Conservation (phyloP, 495 filamentous ascomycete genomes). For the Podospora bellae-mahoneyi region DNA sequence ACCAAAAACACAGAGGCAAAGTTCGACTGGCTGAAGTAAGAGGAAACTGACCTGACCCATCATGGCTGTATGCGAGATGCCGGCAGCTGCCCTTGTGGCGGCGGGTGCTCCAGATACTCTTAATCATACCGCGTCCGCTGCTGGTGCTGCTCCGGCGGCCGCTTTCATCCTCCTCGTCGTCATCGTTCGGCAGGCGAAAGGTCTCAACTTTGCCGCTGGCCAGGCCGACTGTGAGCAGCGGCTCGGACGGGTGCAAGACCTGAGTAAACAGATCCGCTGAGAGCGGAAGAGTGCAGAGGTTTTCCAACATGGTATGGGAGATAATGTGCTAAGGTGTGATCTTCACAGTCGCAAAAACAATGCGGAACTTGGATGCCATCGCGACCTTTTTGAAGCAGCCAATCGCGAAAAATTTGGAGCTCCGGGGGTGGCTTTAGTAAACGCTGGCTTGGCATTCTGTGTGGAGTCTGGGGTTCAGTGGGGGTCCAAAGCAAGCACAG, state of each 20-base stretch:
- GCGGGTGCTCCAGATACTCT: slow-evolving; percentile 80
- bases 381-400: slow-evolving; percentile 2
- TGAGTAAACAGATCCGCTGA: slow-evolving; percentile 85
- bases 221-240: slow-evolving; percentile 81
- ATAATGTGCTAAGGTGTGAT: not conserved
- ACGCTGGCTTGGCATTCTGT: not conserved
- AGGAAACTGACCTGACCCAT: slow-evolving; percentile 56
- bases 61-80: slow-evolving; percentile 67
- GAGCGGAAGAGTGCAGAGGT: slow-evolving; percentile 83
- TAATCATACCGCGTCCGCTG: slow-evolving; percentile 70
- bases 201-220: slow-evolving; percentile 82
- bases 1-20: not conserved
- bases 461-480: not conserved
- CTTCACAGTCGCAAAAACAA: not conserved
- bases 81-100: slow-evolving; percentile 93
- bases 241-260: slow-evolving; percentile 76
- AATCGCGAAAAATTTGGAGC: slow-evolving; percentile 15
- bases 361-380: not conserved
- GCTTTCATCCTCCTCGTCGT: slow-evolving; percentile 44
- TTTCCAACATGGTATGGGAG: slow-evolving; percentile 61
- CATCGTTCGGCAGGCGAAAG: slow-evolving; percentile 67
- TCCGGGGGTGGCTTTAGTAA: not conserved
- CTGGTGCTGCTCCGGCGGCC: slow-evolving; percentile 39
- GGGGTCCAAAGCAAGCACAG: not conserved
- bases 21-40: not conserved